phyloP scores from a whole-genome alignment of 225 moss, liverwort and hornwort genomes.

The Climacium dendroides region DNA sequence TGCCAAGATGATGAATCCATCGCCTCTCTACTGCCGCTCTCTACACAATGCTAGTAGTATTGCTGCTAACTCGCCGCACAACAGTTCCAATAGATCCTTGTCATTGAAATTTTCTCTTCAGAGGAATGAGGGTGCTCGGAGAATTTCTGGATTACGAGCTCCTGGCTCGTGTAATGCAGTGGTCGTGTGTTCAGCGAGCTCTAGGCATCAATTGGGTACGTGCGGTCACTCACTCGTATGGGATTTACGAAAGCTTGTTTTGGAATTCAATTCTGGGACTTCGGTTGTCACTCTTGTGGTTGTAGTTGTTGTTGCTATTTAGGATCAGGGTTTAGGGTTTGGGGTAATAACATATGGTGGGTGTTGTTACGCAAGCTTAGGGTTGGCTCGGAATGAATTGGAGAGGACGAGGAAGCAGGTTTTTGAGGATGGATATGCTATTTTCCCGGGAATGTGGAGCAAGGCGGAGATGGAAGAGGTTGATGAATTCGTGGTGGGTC shows the following conservation, averaged over 20 bases:
- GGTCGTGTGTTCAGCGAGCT: neutral
- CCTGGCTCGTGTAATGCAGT: neutral
- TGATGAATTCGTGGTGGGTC: neutral
- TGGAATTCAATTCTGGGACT: neutral
- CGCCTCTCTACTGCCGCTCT: neutral
- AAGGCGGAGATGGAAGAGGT: slow-evolving; percentile 2
- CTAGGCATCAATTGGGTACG: neutral
- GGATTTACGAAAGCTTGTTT: neutral
- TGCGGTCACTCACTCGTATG: neutral
- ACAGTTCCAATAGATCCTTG: neutral
- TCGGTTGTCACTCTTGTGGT: neutral
- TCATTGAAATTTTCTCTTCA: neutral
- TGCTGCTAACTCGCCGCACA: neutral
- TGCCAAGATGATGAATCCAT: neutral
- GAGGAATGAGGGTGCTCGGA: neutral
- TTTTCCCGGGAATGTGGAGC: slow-evolving; percentile 29
- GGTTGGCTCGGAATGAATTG: neutral
- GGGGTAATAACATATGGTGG: neutral
- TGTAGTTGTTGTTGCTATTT: neutral
- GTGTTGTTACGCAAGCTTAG: neutral
- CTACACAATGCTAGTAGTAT: neutral
- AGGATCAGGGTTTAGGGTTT: neutral
- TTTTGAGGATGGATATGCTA: slow-evolving; percentile 30
- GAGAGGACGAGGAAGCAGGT: slow-evolving; percentile 20
- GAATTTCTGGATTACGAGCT: neutral